Base-by-base conservation (phyloP, 495 filamentous ascomycete species). In the Bacidia gigantensis region DNA sequence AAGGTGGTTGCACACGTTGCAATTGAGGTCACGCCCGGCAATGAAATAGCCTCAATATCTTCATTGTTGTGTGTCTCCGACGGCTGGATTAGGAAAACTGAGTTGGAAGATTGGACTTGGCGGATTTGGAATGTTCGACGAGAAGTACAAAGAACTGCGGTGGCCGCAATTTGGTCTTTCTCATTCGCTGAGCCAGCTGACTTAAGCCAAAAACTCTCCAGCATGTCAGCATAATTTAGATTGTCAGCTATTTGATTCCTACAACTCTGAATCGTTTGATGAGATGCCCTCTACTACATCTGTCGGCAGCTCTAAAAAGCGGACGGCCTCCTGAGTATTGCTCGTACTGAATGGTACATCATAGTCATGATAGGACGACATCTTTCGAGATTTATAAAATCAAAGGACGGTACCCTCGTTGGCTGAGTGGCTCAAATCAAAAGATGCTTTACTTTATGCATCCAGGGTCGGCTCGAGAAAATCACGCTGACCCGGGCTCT, bases 81-180 rank as follows among this genome's bases (percentile, higher is more conserved):
- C n/a, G 86, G 75, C 25, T 71, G 64, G 24, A 87, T 70, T 7
- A 95, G 62, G 64, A 87, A 84, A 32, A 95, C 68, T 3, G 83
- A 83, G 62, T 96, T 96, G 14, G 88, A 95, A 0, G 88, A 90
- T 61, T 90, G 87, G 56, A 95, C 88, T 65, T 95, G 87, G 18
- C 86, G 86, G 47, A 95, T 72, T 26, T 79, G 79, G 71, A 82
- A 96, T 18, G 83, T 89, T 62, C 79, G 72, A 14, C 71, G 67
- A 2, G 75, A 64, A 2, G 82, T 84, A 63, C 80, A 87, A 54
- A 96, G 73, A 50, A 92, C 78, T 40, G 85, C 83, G 53, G 82
- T 80, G 55, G 80, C 73, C 2, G 68, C 64, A 24, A 71, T 69
- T 25, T 74, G 56, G 42, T 61, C 56, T 50, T 26, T 12, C 55